Conservation (phyloP, 331 rosid species). For the Spiraea crenata region DNA sequence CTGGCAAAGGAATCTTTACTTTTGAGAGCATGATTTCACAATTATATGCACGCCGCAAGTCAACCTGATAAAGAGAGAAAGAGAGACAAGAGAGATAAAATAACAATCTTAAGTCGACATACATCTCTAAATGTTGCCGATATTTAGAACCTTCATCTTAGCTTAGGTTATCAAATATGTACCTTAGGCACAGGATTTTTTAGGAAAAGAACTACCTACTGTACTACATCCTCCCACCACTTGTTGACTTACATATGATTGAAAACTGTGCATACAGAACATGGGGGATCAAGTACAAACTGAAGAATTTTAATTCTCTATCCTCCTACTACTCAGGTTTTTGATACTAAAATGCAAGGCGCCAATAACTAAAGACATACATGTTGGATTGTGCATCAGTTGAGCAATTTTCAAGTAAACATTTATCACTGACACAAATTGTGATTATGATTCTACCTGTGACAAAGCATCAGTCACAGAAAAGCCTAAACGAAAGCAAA, state of each 20-base stretch:
- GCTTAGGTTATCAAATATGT: not conserved
- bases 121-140: not conserved
- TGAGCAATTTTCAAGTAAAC: not conserved
- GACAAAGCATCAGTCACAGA: not conserved
- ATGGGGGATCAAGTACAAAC: not conserved
- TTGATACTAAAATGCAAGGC: not conserved
- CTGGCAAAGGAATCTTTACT: conserved; percentile 92
- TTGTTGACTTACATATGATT: not conserved
- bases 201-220: not conserved
- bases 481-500: not conserved
- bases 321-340: not conserved
- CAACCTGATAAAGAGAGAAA: conserved; percentile 52
- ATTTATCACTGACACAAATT: not conserved
- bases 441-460: not conserved
- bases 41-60: conserved; percentile 95
- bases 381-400: not conserved
- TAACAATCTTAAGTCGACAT: conserved; percentile 8
- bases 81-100: conserved; percentile 22
- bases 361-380: not conserved
- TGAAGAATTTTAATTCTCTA: not conserved
- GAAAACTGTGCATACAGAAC: not conserved
- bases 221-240: not conserved
- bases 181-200: not conserved
- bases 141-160: not conserved
- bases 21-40: conserved; percentile 98